Base-by-base conservation (phyloP, 352 stramenopile species). In the Pythium sukuiense region DNA sequence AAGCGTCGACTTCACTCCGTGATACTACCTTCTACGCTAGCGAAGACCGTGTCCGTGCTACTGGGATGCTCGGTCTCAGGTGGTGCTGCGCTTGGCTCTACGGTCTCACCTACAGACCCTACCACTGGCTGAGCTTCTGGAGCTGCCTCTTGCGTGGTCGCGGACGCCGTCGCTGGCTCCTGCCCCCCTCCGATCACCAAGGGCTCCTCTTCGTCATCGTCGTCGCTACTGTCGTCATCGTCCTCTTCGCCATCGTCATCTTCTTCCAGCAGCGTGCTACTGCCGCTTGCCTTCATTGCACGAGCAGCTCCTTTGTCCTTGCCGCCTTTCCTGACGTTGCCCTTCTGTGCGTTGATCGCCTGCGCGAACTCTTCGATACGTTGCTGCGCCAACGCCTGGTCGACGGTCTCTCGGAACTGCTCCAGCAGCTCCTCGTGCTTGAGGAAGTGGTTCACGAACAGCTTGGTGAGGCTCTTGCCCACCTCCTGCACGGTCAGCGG, bases 391-490 rank as follows among this genome's bases (percentile, higher is more conserved):
- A 89, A 45, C 0, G 77, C 80, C 33, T 87, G 75, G 59, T 92
- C 83, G 16, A 89, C 75, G 0, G 78, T 68, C 27, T 82, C 73
- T 30, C 74, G 77, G 58, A 90, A 86, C 67, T 85, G 72, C 1
- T 83, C 78, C 27, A 92, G 46, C 20, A 90, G 48, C 7, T 69
- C 71, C n/a, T 90, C 83, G 60, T 89, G 81, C 59, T 77, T 82
- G 73, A 78, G 79, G 24, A 92, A 89, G 59, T 92, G 81, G 63
- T 83, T 82, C 53, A 76, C 29, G 4, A 92, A 74, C 41, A 92
- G 69, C 61, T 74, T 81, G 66, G 89, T 79, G 11, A 92, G 67
- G 49, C 81, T 85, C 45, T 74, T 73, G 32, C 74, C 73, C 5
- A 83, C 77, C 39, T 90, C 83, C 0, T 13, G n/a, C 12, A 85